Evolutionary conservation across 495 filamentous ascomycete genomes (phyloP).

Genomic region (Daldinia grandis): DNA sequence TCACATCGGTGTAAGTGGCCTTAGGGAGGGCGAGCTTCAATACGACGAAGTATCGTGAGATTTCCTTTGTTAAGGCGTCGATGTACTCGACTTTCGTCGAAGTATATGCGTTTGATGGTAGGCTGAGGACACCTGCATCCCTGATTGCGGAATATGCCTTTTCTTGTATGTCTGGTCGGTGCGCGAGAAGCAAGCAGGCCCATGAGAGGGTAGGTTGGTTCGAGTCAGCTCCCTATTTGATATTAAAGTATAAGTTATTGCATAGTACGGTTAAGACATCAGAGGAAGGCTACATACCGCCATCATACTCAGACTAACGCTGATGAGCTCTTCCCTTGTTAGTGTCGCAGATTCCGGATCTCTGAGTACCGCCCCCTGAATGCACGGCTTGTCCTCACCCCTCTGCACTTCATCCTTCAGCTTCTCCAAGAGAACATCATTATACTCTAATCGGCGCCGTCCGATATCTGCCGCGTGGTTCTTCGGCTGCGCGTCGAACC

Average conservation of each 20-base stretch:
- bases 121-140: conserved; percentile 68
- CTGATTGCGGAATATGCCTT: conserved; percentile 71
- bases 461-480: conserved; percentile 64
- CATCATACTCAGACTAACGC: conserved; percentile 79
- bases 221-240: conserved; percentile 25
- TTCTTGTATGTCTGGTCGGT: conserved; percentile 72
- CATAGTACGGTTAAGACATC: neutral
- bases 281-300: conserved; percentile 16
- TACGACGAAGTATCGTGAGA: conserved; percentile 76
- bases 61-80: conserved; percentile 74
- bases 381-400: conserved; percentile 74
- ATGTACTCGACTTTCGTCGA: conserved; percentile 78
- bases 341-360: conserved; percentile 67
- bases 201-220: conserved; percentile 51
- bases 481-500: conserved; percentile 27
- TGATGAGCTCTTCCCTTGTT: conserved; percentile 69
- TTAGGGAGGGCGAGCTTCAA: conserved; percentile 76
- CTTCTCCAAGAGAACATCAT: conserved; percentile 66
- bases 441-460: conserved; percentile 63
- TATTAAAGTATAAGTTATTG: neutral
- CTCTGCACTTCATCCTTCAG: conserved; percentile 67
- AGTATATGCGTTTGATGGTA: conserved; percentile 71
- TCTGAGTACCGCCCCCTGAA: conserved; percentile 73
- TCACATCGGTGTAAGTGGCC: conserved; percentile 69
- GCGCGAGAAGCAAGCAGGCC: conserved; percentile 73